Conservation (phyloP, 2,329 filamentous ascomycete genomes). For the Harringtonia lauricola region DNA sequence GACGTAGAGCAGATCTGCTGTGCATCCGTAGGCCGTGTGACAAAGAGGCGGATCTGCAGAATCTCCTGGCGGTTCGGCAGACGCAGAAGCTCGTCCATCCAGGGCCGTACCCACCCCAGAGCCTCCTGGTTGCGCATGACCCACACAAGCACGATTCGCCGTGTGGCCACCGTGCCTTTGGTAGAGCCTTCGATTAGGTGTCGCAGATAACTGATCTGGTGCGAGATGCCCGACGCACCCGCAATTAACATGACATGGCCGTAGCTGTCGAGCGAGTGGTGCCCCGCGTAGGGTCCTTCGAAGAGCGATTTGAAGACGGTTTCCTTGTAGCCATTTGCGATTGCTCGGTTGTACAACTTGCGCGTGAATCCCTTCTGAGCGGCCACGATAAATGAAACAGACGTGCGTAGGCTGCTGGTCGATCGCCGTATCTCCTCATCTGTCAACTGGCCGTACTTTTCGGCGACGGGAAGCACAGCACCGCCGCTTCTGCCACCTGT, state of each 20-base stretch:
- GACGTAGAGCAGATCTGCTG: constrained; percentile 55
- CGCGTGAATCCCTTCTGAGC: constrained; percentile 84
- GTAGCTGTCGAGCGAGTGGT: constrained; percentile 82
- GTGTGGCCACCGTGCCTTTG: constrained; percentile 64
- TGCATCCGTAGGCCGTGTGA: constrained; percentile 75
- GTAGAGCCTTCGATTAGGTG: constrained; percentile 62
- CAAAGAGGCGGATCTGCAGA: constrained; percentile 77
- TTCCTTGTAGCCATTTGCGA: constrained; percentile 35
- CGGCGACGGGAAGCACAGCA: constrained; percentile 23
- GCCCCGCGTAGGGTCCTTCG: constrained; percentile 81
- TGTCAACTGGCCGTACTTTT: constrained; percentile 26
- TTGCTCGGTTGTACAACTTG: constrained; percentile 62
- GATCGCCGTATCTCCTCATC: no score
- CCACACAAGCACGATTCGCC: constrained; percentile 79
- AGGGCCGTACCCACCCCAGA: constrained; percentile 86
- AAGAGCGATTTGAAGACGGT: constrained; percentile 61
- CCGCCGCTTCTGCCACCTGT: constrained; percentile 20
- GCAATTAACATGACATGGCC: constrained; percentile 86
- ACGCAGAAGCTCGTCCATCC: constrained; percentile 63
- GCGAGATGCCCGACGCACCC: constrained; percentile 88
- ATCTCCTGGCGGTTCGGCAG: constrained; percentile 75
- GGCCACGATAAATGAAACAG: constrained; percentile 73
- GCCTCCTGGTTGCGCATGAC: constrained; percentile 82
- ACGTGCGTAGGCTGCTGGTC: constrained; percentile 38
- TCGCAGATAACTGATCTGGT: constrained; percentile 80